These are phyloP conservation scores for Przewalskia tangutica DNA, from an alignment of 257 asterid genomes.

Conservation along the genomic window DNA sequence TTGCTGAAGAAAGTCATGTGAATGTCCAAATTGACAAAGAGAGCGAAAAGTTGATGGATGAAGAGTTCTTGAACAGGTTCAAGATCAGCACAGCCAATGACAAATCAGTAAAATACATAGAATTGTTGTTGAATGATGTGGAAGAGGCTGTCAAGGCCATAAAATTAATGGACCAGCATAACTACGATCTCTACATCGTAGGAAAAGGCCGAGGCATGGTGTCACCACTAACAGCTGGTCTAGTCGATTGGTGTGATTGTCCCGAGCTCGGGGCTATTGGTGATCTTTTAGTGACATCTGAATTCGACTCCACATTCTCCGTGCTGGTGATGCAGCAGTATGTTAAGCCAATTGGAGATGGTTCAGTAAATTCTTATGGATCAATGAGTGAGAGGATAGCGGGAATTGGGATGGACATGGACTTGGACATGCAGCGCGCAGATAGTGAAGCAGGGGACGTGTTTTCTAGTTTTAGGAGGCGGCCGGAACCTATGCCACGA, in stretches of 20 bases:
- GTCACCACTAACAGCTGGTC: conserved; percentile 61
- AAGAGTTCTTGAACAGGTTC: conserved; percentile 50
- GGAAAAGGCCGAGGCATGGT: conserved; percentile 68
- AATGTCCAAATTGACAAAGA: conserved; percentile 30
- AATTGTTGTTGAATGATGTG: conserved; percentile 53
- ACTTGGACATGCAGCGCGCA: conserved; percentile 16
- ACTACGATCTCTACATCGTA: conserved; percentile 59
- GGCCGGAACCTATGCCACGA: conserved; percentile 8
- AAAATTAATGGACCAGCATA: conserved; percentile 53
- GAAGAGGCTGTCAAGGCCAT: conserved; percentile 70
- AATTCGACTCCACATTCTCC: conserved; percentile 54
- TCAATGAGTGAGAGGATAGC: conserved; percentile 17
- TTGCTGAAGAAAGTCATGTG: conserved; percentile 25
- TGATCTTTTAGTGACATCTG: conserved; percentile 74
- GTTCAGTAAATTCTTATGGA: conserved; percentile 27
- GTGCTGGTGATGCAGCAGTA: conserved; percentile 80
- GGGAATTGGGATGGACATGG: conserved; percentile 22
- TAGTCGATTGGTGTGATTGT: conserved; percentile 91
- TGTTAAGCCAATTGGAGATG: conserved; percentile 14
- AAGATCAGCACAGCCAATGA: conserved; percentile 29
- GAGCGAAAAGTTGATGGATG: conserved; percentile 48
- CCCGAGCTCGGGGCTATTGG: conserved; percentile 94
- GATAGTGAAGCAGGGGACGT: conserved; percentile 46
- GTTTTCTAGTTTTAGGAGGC: conserved; percentile 34
- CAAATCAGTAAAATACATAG: conserved; percentile 29